Conservation (phyloP, 257 asterid species). For the Osmanthus fragrans region DNA sequence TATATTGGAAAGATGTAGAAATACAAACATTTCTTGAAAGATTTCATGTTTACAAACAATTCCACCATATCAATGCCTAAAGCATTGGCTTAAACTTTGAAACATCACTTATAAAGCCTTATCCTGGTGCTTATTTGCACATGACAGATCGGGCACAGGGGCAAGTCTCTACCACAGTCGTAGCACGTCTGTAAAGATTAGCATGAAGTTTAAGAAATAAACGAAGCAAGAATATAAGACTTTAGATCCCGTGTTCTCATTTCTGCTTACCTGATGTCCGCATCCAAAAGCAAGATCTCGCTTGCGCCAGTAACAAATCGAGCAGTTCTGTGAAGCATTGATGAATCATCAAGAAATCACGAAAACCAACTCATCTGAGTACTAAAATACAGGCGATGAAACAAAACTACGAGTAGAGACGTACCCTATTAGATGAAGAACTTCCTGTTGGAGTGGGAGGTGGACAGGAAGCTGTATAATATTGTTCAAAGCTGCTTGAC, state of each 20-base stretch:
- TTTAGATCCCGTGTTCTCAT: neutral
- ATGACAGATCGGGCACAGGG: constrained; percentile 49
- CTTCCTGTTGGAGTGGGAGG: constrained; percentile 35
- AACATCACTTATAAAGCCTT: constrained; percentile 36
- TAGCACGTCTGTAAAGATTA: constrained; percentile 41
- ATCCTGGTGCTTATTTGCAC: constrained; percentile 37
- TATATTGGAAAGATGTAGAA: constrained; percentile 3
- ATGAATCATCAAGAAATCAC: neutral
- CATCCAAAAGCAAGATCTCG: constrained; percentile 50
- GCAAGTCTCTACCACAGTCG: constrained; percentile 41
- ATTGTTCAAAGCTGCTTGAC: constrained; percentile 28
- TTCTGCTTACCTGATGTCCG: constrained; percentile 49
- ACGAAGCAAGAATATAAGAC: neutral
- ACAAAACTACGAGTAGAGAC: neutral
- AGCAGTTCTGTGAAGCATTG: constrained; percentile 43
- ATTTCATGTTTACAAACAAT: constrained; percentile 1
- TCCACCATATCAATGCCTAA: neutral
- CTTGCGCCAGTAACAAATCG: constrained; percentile 41
- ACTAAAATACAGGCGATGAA: neutral
- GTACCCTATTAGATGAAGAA: constrained; percentile 32
- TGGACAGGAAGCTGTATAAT: constrained; percentile 27
- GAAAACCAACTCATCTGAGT: neutral
- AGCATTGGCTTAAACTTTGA: neutral
- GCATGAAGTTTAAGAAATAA: neutral
- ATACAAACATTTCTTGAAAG: neutral